Conservation (phyloP, 2,329 filamentous ascomycete genomes). For the Neopestalotiopsis rosae region DNA sequence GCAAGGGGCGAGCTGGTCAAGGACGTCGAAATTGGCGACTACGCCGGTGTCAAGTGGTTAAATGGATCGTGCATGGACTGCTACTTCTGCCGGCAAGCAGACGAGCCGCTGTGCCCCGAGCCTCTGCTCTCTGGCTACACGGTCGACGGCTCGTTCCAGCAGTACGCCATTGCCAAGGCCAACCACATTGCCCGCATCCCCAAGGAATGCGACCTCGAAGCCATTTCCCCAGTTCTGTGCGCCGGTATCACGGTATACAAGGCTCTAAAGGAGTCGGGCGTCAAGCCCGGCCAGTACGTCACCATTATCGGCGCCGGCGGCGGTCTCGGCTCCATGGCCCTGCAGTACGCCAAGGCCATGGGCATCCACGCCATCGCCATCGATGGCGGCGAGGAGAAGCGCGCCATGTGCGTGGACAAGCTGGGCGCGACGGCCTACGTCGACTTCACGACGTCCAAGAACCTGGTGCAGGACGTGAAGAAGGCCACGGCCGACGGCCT, state of each 20-base stretch:
- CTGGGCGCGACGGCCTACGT: slow-evolving; percentile 78
- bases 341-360: slow-evolving; percentile 93
- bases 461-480: slow-evolving; percentile 86
- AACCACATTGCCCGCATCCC: slow-evolving; percentile 83
- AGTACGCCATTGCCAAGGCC: slow-evolving; percentile 88
- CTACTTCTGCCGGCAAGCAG: slow-evolving; percentile 78
- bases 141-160: slow-evolving; percentile 91
- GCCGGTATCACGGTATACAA: slow-evolving; percentile 90
- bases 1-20: slow-evolving; percentile 77
- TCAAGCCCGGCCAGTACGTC: slow-evolving; percentile 75
- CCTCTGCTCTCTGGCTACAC: slow-evolving; percentile 86
- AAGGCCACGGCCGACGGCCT: slow-evolving; percentile 78
- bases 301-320: slow-evolving; percentile 88
- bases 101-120: slow-evolving; percentile 83
- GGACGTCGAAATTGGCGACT: slow-evolving; percentile 81
- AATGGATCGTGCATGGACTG: slow-evolving; percentile 86
- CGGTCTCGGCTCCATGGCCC: slow-evolving; percentile 75
- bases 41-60: slow-evolving; percentile 92
- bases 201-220: slow-evolving; percentile 76
- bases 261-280: slow-evolving; percentile 84
- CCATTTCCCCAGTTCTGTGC: slow-evolving; percentile 80
- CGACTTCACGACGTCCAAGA: slow-evolving; percentile 78
- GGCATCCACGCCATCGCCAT: slow-evolving; percentile 81
- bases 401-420: slow-evolving; percentile 66
- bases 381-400: slow-evolving; percentile 84